Evolutionary conservation across 2,329 filamentous ascomycete species (phyloP).

Genomic region (Elsinoe ampelina): DNA sequence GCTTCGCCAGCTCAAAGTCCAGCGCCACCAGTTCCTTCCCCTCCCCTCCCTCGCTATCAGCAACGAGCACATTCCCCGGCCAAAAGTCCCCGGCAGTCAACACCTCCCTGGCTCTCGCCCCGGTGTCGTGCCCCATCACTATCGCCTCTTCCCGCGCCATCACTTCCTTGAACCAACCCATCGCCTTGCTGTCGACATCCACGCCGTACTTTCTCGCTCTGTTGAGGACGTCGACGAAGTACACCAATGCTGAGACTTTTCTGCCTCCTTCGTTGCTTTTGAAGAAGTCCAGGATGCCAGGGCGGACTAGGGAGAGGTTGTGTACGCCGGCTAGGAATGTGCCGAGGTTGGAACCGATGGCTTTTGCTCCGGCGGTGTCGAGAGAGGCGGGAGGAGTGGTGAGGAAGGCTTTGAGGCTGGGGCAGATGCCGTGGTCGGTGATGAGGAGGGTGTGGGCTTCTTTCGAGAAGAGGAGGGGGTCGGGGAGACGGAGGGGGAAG

Average conservation of each 20-base stretch:
- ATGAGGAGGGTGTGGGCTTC: constrained; percentile 3
- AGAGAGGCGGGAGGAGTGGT: neutral
- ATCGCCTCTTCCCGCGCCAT: neutral
- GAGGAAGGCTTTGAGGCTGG: constrained; percentile 1
- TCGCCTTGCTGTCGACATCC: neutral
- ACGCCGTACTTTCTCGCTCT: neutral
- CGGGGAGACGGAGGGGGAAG: neutral
- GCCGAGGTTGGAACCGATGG: neutral
- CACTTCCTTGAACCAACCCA: neutral
- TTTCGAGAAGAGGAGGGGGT: neutral
- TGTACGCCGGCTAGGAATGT: neutral
- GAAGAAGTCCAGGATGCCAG: neutral
- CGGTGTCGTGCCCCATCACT: neutral
- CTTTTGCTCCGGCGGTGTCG: neutral
- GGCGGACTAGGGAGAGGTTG: neutral
- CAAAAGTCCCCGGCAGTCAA: neutral
- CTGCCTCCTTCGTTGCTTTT: neutral
- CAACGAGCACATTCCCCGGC: neutral
- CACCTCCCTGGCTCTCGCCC: neutral
- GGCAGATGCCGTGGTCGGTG: neutral
- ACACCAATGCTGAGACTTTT: neutral
- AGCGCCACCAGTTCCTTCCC: neutral
- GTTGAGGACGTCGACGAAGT: neutral
- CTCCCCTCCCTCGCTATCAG: neutral
- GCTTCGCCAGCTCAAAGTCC: constrained; percentile 6